phyloP scores from a whole-genome alignment of 176 grass and related monocot species.

The Avena eriantha region DNA sequence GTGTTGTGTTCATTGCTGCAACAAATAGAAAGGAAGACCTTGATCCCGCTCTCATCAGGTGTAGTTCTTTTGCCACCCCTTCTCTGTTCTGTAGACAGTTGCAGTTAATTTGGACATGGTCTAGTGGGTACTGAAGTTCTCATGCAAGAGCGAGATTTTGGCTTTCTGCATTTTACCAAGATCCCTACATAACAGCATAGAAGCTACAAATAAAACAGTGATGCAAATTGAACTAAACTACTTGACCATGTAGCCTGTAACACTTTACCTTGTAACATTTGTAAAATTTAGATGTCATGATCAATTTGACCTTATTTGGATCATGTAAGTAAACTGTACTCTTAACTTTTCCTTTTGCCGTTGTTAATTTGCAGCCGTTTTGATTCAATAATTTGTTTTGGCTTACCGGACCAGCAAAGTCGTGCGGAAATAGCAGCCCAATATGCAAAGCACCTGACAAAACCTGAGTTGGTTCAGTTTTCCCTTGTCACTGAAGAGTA shows the following conservation, averaged over 20 bases:
- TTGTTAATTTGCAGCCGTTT: conserved; percentile 82
- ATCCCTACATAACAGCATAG: not conserved
- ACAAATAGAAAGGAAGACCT: conserved; percentile 99
- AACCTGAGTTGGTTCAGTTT: conserved; percentile 70
- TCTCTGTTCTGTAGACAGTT: conserved; percentile 33
- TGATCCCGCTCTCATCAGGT: conserved; percentile 98
- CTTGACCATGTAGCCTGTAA: not conserved
- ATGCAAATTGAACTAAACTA: conserved; percentile 34
- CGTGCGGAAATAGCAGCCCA: conserved; percentile 79
- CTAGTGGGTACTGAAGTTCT: conserved; percentile 16
- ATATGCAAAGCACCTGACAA: conserved; percentile 89
- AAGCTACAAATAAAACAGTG: conserved; percentile 6
- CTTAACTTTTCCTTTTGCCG: conserved; percentile 5
- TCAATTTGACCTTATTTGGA: not conserved
- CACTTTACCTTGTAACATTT: conserved; percentile 23
- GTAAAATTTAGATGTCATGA: conserved; percentile 3
- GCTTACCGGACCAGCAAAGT: conserved; percentile 76
- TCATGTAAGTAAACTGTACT: conserved; percentile 18
- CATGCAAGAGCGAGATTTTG: not conserved
- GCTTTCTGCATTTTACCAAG: conserved; percentile 15
- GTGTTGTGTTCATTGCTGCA: conserved; percentile 89
- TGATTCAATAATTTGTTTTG: conserved; percentile 89
- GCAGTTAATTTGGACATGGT: conserved; percentile 14
- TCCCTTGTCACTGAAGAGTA: conserved; percentile 85
- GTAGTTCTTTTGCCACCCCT: not conserved